Percentiles rank a stretch among this genome's conserved stretches.
These are phyloP conservation scores for Escallonia herrerae DNA, from an alignment of 129 eudicot genomes.

Conservation along the genomic window DNA sequence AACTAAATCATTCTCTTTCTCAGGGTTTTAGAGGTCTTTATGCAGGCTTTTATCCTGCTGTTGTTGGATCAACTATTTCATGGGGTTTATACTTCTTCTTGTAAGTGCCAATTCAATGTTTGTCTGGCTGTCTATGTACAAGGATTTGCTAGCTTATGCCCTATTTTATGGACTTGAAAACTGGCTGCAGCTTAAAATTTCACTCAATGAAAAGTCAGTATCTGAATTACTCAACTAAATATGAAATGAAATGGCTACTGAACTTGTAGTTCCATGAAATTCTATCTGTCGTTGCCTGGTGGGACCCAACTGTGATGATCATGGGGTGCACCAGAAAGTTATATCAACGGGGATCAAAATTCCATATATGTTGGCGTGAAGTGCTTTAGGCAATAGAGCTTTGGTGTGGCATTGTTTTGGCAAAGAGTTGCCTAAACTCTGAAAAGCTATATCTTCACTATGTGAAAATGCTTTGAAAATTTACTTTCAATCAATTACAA, in stretches of 20 bases:
- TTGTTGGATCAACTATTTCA: slow-evolving; percentile 90
- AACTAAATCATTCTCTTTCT: slow-evolving; percentile 4
- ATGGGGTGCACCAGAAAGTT: too few species aligned
- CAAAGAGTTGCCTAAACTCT: too few species aligned
- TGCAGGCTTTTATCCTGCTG: slow-evolving; percentile 90
- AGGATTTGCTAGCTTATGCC: background rate
- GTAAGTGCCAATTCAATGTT: slow-evolving; percentile 40
- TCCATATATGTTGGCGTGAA: too few species aligned
- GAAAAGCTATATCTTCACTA: too few species aligned
- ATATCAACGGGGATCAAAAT: too few species aligned
- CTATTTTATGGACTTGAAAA: background rate
- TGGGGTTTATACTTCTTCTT: slow-evolving; percentile 97
- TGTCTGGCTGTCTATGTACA: background rate
- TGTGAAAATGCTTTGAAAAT: too few species aligned
- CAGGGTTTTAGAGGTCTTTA: slow-evolving; percentile 97
- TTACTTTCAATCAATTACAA: too few species aligned
- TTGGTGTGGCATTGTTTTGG: too few species aligned
- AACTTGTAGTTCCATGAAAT: background rate
- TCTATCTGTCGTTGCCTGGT: too few species aligned
- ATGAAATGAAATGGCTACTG: background rate
- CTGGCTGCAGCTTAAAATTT: background rate
- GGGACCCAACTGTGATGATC: too few species aligned
- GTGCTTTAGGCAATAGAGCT: too few species aligned
- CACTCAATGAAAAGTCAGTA: background rate
- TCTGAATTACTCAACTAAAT: too few species aligned